Base-by-base conservation (phyloP, 768 basidiomycete species). In the Macrolepiota dolichaula region DNA sequence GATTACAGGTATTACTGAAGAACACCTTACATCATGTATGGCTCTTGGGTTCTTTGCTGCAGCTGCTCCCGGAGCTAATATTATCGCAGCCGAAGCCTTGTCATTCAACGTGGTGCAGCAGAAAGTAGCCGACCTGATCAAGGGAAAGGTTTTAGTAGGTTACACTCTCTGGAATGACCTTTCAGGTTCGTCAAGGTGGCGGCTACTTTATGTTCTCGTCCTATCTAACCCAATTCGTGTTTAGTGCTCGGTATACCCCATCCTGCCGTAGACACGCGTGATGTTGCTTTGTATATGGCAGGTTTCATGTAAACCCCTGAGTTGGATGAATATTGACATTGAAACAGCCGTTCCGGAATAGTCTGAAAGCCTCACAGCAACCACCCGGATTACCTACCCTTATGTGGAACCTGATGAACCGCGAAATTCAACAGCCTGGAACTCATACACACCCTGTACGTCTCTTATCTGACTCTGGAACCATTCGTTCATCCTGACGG, bases 121-220 rank as follows among this genome's bases (percentile, higher is more conserved):
- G 64, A 73, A 78, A 36, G 83, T 91, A 42, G 86, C 88, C 1
- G 82, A 79, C 57, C 72, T 87, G 62, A 82, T 93, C 65, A 82
- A 84, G 68, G 87, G 83, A 56, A 91, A 89, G 70, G 77, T 89
- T 40, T 71, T 92, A 51, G 83, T 94, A 27, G 91, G 92, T 19
- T 88, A 94, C 72, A 78, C 83, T 68, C 76, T 92, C 15, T 94
- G 91, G 91, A 83, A 87, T 64, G 91, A 93, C 68, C 80, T 92
- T 32, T 88, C 89, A 52, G 90, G 91, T 89, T 71, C 55, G 75
- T 68, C 64, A 63, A 53, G 24, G 32, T n/a, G 25, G 53, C 55
- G 4, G 57, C 50, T 38, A 40, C n/a, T 7, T 52, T 32, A 7
- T 32, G 29, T 32, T 32, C n/a, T n/a, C 29, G 29, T 32, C 29